Percentiles rank a stretch among this genome's conserved stretches.
Evolutionary conservation across 106 monocot species (phyloP).

Genomic region (Gastrodia elata): DNA sequence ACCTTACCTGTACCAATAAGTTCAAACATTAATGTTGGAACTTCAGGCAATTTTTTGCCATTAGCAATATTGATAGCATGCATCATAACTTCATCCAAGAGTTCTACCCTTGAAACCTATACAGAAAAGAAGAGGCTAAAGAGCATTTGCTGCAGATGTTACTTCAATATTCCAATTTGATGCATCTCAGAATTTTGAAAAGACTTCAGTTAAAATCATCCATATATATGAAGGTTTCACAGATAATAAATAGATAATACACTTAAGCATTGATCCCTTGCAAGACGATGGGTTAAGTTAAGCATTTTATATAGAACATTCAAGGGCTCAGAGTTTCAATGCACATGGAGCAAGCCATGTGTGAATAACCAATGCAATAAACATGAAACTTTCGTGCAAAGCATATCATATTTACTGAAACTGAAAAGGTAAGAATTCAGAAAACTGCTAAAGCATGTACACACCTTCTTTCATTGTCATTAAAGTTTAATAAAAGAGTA

Average conservation of each 20-base stretch:
- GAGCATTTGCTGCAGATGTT: not conserved
- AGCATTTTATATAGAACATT: not conserved
- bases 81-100: conserved; percentile 90
- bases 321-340: not conserved
- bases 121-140: not conserved
- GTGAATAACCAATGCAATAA: not conserved
- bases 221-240: not conserved
- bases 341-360: not conserved
- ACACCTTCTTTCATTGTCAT: too few species aligned
- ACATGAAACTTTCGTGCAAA: not conserved
- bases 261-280: not conserved
- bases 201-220: not conserved
- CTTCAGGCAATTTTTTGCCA: conserved; percentile 79
- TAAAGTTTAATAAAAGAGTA: too few species aligned
- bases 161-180: not conserved
- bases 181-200: not conserved
- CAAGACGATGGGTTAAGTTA: not conserved
- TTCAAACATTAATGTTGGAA: conserved; percentile 96
- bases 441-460: too few species aligned
- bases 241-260: not conserved
- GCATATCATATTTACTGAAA: too few species aligned
- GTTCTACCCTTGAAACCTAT: conserved; percentile 91
- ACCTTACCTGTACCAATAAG: conserved; percentile 85
- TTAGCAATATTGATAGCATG: conserved; percentile 88
- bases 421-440: too few species aligned